Base-by-base conservation (phyloP, 768 basidiomycete genomes). In the Boletus sp. region DNA sequence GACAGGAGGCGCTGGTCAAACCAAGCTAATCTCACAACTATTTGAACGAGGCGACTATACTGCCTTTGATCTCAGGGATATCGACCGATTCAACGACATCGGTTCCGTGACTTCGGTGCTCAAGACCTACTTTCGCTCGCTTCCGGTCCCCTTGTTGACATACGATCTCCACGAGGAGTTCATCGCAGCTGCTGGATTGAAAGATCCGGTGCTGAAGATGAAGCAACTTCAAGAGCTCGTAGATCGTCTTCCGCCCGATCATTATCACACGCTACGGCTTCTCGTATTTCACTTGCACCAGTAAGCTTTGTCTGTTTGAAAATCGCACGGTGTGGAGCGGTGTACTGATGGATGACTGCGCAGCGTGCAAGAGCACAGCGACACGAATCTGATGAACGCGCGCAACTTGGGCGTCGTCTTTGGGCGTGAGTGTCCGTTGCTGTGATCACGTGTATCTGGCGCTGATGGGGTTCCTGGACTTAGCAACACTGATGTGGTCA, bases 381-480 rank as follows among this genome's bases (percentile, higher is more conserved):
- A 87, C 41, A 78, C 75, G 47, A 99, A 99, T 73, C 79, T 94
- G 51, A 99, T 99, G 97, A 92, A 85, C 49, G 89, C 93, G 3
- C 83, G 94, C 60, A 99, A 98, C 67, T 76, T 99, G 20, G 97
- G 97, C 7, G 94, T 98, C 32, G 95, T 99, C 41, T 98, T 98
- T 73, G 97, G 97, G 64, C 97, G 96, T 98, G 72, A 75, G 96
- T 57, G n/a, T 58, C 46, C 28, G 7, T 30, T 30, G 1, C 10
- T 37, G 42, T 8, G 47, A 32, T 56, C 18, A 14, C 2, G 6
- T 9, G 7, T n/a, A 18, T 18, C 39, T n/a, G 35, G 32, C 14
- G 36, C 50, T 65, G 50, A 60, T 33, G 5, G 8, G 12, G 40
- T 39, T 11, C 37, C 32, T 57, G 30, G 37, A 52, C 59, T 52